Base-by-base conservation (phyloP, 441 rosid species). In the Francoa sonchifolia region DNA sequence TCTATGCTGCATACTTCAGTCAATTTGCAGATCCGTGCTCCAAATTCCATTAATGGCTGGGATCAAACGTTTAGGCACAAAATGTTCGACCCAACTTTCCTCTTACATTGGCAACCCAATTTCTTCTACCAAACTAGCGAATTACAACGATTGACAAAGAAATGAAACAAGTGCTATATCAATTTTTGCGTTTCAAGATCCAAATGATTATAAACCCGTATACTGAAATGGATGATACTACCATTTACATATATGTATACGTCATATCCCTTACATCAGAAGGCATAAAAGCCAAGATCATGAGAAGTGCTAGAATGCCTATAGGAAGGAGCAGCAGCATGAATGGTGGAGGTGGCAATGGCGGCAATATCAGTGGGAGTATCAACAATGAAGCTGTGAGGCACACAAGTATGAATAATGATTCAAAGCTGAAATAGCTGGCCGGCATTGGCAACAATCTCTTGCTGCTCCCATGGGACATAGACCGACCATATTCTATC, bases 291-390 rank as follows among this genome's bases (percentile, higher is more conserved):
- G 97, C 95, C 42, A 88, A 68, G 19, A 71, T 19, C 79, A 88
- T 65, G 13, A 88, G 95, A 54, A 81, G 51, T 1, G 42, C 71
- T 48, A 88, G 63, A 39, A 88, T 84, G 47, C 60, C 79, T 26
- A 88, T 65, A 2, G 97, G 95, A 45, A 88, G 64, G 58, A 88
- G 52, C 28, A 88, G 81, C 39, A 88, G 41, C 83, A 84, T 47
- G 48, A 79, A 79, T 0, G 97, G 95, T 1, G 97, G 97, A 0
- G 94, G 97, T 18, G 95, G 97, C 73, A 88, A 57, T 1, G 95
- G 94, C 0, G 95, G 94, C 1, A 88, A 79, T 27, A 88, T 59
- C 76, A 88, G 52, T 1, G 95, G 95, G 11, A 88, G 69, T 45
- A 88, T 65, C 61, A 88, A 66, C 55, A 88, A 60, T 0, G 86